Evolutionary conservation across 208 protist species (phyloP), one percentile per base, ranked within the genome.

Genomic region (Leishmania amazonensis): DNA sequence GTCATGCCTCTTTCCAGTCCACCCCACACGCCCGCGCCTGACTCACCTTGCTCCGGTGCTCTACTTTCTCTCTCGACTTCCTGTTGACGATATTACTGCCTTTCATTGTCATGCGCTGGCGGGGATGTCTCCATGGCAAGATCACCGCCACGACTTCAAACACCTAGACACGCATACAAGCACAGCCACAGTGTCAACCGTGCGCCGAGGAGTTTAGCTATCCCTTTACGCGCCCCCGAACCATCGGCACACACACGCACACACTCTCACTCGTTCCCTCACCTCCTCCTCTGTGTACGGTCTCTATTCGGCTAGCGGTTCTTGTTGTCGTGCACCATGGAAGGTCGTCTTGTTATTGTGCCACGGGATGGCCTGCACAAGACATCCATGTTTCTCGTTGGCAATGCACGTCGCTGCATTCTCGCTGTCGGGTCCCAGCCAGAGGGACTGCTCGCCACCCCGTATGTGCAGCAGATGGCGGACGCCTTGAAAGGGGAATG

Each of bases 391-490:
- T 96, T 94, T 79, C 40, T 96, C 49, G 87, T 85, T 58, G 90
- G 90, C 24, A 77, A 64, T 4, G 86, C 87, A 21, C 42, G 49
- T 11, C 92, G 92, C 28, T 94, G 90, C 76, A 83, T 97, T 54
- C 67, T 97, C n/a, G 91, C 92, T 73, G 77, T 96, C 65, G 92
- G 92, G 47, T 92, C 92, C 2, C 92, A 96, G 75, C 31, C 75
- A 53, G 93, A 97, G 74, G 85, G 85, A 60, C 89, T 96, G 60
- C 88, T 96, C 76, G 80, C 83, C 54, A 88, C 94, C 60, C 78
- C 83, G 42, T 97, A 96, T 84, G 90, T 93, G 24, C 68, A 82
- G 51, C 40, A 84, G 19, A 85, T 97, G 40, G 83, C 75, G 1
- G 71, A 87, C 2, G 71, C 64, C 28, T 84, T 95, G n/a, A 58